Percentiles rank a stretch among this genome's conserved stretches.
Evolutionary conservation across 371 early-diverging fungal species (phyloP).

Genomic region (Parasitella parasitica): DNA sequence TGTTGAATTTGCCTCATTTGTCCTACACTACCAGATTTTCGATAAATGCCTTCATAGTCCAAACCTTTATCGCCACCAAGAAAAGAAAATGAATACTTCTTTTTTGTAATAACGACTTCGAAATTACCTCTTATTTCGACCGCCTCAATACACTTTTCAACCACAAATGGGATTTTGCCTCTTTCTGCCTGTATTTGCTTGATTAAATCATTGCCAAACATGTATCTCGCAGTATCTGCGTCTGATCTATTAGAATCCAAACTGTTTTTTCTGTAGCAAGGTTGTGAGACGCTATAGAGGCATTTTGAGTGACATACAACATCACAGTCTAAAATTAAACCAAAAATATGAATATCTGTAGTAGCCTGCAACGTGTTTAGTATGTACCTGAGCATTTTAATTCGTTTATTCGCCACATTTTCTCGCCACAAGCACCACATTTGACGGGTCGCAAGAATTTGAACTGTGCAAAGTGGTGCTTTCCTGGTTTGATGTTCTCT

Average conservation of each 20-base stretch:
- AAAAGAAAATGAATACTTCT: too few species aligned
- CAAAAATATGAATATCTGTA: not conserved
- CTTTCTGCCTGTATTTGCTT: slow-evolving; percentile 40
- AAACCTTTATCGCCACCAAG: too few species aligned
- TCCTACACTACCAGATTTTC: slow-evolving; percentile 83
- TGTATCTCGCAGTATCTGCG: slow-evolving; percentile 8
- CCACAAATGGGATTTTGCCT: slow-evolving; percentile 65
- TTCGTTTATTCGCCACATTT: slow-evolving; percentile 83
- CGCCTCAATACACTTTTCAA: slow-evolving; percentile 60
- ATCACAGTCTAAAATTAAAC: slow-evolving; percentile 32
- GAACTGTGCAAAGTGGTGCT: slow-evolving; percentile 62
- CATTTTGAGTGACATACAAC: slow-evolving; percentile 41
- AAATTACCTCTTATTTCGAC: slow-evolving; percentile 7
- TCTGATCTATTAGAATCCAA: slow-evolving; percentile 7
- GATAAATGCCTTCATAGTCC: slow-evolving; percentile 79
- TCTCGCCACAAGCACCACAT: slow-evolving; percentile 85
- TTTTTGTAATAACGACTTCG: too few species aligned
- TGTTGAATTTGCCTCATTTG: slow-evolving; percentile 70
- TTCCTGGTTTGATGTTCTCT: slow-evolving; percentile 11
- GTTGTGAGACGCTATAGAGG: slow-evolving; percentile 29
- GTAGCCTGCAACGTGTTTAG: not conserved
- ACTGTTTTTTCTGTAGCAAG: slow-evolving; percentile 27
- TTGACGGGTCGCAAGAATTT: slow-evolving; percentile 70
- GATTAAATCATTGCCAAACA: slow-evolving; percentile 41
- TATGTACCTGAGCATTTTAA: slow-evolving; percentile 68